Percentiles rank a stretch among this genome's conserved stretches.
Evolutionary conservation across 2,329 filamentous ascomycete genomes (phyloP).

Genomic region (Trichoderma breve): DNA sequence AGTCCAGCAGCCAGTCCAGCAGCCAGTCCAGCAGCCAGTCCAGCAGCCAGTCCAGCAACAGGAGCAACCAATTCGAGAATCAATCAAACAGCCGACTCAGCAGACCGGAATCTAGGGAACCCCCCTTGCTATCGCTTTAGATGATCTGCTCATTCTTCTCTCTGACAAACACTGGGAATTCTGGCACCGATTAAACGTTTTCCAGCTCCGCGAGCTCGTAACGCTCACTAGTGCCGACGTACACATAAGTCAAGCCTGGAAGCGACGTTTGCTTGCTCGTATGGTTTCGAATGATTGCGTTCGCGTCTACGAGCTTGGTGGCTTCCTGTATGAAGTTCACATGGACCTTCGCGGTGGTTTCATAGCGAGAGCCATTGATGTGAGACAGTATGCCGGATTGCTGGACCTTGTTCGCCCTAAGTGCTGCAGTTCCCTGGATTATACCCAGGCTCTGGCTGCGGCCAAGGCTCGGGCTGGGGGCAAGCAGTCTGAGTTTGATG

Average conservation of each 20-base stretch:
- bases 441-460: not conserved
- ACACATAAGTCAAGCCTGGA: not conserved
- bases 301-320: not conserved
- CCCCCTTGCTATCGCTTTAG: not conserved
- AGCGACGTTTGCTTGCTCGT: not conserved
- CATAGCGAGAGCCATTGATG: not conserved
- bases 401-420: not conserved
- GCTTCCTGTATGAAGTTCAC: not conserved
- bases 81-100: not conserved
- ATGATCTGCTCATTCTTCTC: not conserved
- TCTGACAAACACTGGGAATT: not conserved
- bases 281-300: not conserved
- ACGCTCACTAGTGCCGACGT: not conserved
- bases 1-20: too few relatives aligned
- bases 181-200: not conserved
- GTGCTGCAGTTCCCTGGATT: not conserved
- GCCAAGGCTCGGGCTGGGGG: not conserved
- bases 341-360: not conserved
- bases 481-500: not conserved
- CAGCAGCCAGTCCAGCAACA: too few relatives aligned
- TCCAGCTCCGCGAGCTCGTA: not conserved
- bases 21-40: too few relatives aligned
- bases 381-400: not conserved
- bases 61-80: not conserved
- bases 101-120: not conserved